Evolutionary conservation across 73 alveolate genomes (phyloP).

Genomic region (Paraurostyla sp.): DNA sequence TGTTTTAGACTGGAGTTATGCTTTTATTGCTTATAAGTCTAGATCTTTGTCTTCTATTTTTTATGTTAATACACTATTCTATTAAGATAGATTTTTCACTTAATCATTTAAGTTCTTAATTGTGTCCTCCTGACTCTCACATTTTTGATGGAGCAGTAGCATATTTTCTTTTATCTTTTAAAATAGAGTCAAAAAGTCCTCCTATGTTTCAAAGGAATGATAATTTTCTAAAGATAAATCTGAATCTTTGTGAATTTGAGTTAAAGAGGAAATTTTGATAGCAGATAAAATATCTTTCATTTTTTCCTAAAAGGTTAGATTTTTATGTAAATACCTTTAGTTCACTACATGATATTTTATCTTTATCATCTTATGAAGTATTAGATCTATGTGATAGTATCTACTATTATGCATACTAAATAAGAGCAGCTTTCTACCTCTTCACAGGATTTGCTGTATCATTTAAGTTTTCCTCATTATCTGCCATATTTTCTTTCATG

Average conservation of each 20-base stretch:
- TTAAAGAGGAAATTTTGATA: neutral
- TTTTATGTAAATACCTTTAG: neutral
- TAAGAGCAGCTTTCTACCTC: neutral
- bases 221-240: neutral
- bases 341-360: constrained; percentile 18
- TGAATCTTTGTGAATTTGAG: neutral
- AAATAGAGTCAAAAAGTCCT: constrained; percentile 12
- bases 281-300: neutral
- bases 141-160: neutral
- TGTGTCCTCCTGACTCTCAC: neutral
- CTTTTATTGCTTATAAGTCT: too few species aligned
- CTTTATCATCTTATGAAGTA: neutral
- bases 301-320: neutral
- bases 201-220: neutral
- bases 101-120: neutral
- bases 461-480: neutral
- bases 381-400: neutral
- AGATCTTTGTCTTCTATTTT: neutral
- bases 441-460: neutral
- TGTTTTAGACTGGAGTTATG: too few species aligned
- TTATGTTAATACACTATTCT: too few species aligned
- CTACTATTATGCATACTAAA: neutral
- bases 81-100: too few species aligned
- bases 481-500: neutral
- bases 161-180: constrained; percentile 8